Percentiles rank a stretch among this genome's conserved stretches.
Conservation (phyloP, 495 filamentous ascomycete genomes). For the Cercophora sp. region DNA sequence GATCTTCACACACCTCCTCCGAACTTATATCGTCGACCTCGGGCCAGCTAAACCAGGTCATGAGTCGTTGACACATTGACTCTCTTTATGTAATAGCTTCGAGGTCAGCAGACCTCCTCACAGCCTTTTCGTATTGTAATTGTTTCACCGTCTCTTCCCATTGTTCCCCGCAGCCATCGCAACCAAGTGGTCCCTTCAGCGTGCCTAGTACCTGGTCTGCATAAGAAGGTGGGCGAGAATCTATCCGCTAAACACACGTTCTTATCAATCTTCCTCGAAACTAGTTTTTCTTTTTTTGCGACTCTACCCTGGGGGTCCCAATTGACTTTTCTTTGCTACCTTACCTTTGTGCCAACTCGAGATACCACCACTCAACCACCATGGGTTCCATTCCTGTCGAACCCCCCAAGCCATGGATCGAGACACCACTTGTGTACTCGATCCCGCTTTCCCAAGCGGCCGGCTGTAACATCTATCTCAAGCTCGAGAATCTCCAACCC, state of each 20-base stretch:
- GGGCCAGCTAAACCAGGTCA: background rate
- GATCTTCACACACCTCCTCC: too few relatives aligned
- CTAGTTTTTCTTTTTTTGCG: too few relatives aligned
- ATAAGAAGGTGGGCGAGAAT: too few relatives aligned
- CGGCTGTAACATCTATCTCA: constrained; percentile 80
- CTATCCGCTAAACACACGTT: too few relatives aligned
- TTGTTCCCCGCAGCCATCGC: too few relatives aligned
- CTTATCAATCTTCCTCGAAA: too few relatives aligned
- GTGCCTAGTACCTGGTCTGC: too few relatives aligned
- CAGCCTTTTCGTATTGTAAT: background rate
- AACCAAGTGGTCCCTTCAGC: too few relatives aligned
- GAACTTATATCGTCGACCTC: too few relatives aligned
- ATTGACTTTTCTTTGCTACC: background rate
- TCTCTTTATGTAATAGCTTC: constrained; percentile 17
- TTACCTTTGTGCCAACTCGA: background rate
- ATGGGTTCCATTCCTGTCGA: constrained; percentile 39
- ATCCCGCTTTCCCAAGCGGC: constrained; percentile 63
- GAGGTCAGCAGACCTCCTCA: background rate
- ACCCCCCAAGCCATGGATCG: constrained; percentile 58
- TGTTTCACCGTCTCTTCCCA: background rate
- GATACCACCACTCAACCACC: too few relatives aligned
- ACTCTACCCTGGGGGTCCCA: too few relatives aligned
- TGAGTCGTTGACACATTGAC: background rate
- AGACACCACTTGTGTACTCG: constrained; percentile 70
- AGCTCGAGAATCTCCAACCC: constrained; percentile 90